Percentiles rank a stretch among this genome's conserved stretches.
phyloP scores from a whole-genome alignment of 306 rosid genomes.

The Prunus armeniaca region DNA sequence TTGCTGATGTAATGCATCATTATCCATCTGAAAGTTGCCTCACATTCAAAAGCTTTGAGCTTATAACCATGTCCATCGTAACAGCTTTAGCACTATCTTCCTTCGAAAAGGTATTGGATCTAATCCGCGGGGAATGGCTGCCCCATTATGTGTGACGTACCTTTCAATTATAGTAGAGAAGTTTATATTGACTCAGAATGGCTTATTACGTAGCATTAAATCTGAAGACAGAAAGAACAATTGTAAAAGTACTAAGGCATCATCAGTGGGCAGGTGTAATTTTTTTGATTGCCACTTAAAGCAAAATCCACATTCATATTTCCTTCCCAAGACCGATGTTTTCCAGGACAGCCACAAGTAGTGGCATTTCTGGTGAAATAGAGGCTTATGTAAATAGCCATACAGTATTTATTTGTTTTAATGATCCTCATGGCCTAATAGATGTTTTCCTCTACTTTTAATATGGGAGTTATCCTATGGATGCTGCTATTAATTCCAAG shows the following conservation, averaged over 20 bases:
- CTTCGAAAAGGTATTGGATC: neutral
- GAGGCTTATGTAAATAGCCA: neutral
- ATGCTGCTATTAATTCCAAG: neutral
- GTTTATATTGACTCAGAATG: neutral
- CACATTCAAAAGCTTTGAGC: slow-evolving; percentile 1
- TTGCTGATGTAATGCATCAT: neutral
- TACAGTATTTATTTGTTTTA: neutral
- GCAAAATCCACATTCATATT: neutral
- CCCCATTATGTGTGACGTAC: neutral
- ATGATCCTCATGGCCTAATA: neutral
- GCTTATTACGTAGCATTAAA: neutral
- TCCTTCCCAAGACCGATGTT: neutral
- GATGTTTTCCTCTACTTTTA: neutral
- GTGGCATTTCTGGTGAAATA: neutral
- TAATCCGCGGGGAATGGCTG: neutral
- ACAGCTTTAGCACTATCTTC: neutral
- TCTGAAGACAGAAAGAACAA: neutral
- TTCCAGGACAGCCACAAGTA: neutral
- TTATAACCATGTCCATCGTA: neutral
- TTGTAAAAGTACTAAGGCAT: neutral
- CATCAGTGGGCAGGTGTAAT: neutral
- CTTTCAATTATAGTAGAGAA: neutral
- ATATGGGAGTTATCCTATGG: neutral
- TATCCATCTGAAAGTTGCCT: neutral
- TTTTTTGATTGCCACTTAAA: neutral